Evolutionary conservation across 495 filamentous ascomycete genomes (phyloP).

Genomic region (Delitschia confertaspora): DNA sequence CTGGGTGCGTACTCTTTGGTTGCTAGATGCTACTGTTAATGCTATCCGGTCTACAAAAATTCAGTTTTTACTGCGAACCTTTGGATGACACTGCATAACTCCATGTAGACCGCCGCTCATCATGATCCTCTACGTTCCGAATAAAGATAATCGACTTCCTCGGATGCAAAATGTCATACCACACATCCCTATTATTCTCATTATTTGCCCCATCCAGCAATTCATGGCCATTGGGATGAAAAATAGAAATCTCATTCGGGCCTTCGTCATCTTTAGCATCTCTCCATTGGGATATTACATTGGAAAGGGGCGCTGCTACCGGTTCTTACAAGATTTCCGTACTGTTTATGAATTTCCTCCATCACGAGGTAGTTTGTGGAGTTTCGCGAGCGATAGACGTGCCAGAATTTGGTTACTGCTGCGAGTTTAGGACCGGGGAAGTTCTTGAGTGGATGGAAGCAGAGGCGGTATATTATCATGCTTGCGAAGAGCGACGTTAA

Average conservation of each 20-base stretch:
- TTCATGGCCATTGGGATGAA: conserved; percentile 9
- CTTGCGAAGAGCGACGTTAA: conserved; percentile 8
- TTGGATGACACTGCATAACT: conserved; percentile 7
- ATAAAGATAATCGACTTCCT: conserved; percentile 1
- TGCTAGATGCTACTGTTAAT: not conserved
- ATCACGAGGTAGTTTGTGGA: conserved; percentile 8
- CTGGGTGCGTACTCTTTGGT: conserved; percentile 1
- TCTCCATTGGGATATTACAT: not conserved
- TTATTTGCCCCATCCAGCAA: conserved; percentile 7
- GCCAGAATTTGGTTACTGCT: conserved; percentile 11
- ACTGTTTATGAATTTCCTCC: conserved; percentile 2
- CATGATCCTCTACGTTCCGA: conserved; percentile 5
- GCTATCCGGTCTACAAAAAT: too few species aligned
- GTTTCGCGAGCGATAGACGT: conserved; percentile 6
- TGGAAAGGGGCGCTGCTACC: not conserved
- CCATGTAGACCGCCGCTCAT: conserved; percentile 5
- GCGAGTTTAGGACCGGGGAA: conserved; percentile 10
- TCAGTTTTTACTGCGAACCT: conserved; percentile 1
- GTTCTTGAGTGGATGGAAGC: conserved; percentile 2
- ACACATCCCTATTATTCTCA: not conserved
- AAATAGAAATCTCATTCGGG: conserved; percentile 15
- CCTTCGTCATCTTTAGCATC: conserved; percentile 4
- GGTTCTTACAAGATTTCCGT: conserved; percentile 9
- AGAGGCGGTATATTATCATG: conserved; percentile 11
- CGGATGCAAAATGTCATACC: conserved; percentile 6